Percentiles rank a stretch among this genome's conserved stretches.
Conservation (phyloP, 2,329 filamentous ascomycete genomes). For the Ceratocystiopsis brevicomis region DNA sequence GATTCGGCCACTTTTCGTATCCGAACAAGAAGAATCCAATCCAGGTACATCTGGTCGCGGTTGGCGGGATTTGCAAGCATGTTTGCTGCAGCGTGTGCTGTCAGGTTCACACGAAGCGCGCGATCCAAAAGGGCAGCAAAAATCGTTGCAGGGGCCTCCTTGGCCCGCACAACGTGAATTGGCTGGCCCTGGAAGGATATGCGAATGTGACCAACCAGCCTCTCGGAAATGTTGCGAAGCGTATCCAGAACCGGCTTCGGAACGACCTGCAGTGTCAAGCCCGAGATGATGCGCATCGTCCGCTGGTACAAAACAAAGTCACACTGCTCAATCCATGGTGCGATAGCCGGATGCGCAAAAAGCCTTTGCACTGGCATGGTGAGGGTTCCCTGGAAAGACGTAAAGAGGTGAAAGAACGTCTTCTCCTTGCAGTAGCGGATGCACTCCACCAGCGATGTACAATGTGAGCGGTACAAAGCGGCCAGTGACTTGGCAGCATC, state of each 20-base stretch:
- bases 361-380: constrained; percentile 94
- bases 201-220: constrained; percentile 62
- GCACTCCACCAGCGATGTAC: constrained; percentile 85
- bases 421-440: constrained; percentile 94
- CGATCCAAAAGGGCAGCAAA: constrained; percentile 77
- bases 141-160: constrained; percentile 70
- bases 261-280: constrained; percentile 78
- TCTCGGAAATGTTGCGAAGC: constrained; percentile 68
- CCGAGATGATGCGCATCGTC: constrained; percentile 81
- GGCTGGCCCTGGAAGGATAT: constrained; percentile 76
- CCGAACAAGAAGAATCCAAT: constrained; percentile 57
- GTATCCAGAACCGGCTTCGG: constrained; percentile 76
- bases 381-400: constrained; percentile 85
- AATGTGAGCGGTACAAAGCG: constrained; percentile 83
- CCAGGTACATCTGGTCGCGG: constrained; percentile 85
- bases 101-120: constrained; percentile 76
- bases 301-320: constrained; percentile 93
- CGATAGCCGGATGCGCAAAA: constrained; percentile 61
- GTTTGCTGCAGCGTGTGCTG: constrained; percentile 83
- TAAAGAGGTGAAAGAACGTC: constrained; percentile 87
- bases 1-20: constrained; percentile 44
- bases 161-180: constrained; percentile 66
- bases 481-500: constrained; percentile 74
- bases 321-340: constrained; percentile 86
- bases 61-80: constrained; percentile 80